These are phyloP conservation scores for Dorcoceras hygrometricum DNA, from an alignment of 257 asterid genomes.

Conservation along the genomic window DNA sequence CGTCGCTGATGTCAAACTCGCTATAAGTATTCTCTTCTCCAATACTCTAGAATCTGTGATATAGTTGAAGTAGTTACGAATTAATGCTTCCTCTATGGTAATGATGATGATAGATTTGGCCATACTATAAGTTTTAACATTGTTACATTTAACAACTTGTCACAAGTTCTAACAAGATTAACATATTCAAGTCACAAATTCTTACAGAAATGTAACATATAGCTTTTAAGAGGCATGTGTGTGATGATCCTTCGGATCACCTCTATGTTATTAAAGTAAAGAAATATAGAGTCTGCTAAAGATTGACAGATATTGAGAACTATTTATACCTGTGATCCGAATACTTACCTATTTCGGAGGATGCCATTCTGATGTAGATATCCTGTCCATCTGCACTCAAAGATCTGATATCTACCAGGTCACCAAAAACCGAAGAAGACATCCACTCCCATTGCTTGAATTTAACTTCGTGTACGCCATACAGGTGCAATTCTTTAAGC, in stretches of 20 bases:
- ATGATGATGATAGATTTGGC: neutral
- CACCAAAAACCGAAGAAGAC: slow-evolving; percentile 25
- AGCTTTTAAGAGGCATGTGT: too few species aligned
- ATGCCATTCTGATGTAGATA: neutral
- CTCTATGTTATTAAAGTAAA: too few species aligned
- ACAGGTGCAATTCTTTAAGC: slow-evolving; percentile 23
- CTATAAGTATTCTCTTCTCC: slow-evolving; percentile 14
- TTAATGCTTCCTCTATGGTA: slow-evolving; percentile 7
- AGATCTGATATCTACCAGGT: neutral
- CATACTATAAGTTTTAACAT: too few species aligned
- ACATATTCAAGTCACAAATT: too few species aligned
- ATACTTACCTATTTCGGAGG: neutral
- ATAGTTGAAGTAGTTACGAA: slow-evolving; percentile 13
- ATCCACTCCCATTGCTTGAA: slow-evolving; percentile 18
- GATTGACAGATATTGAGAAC: neutral
- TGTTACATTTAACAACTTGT: neutral
- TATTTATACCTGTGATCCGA: neutral
- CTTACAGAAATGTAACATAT: too few species aligned
- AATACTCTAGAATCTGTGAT: slow-evolving; percentile 9
- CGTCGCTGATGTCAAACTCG: slow-evolving; percentile 2
- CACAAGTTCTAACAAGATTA: neutral
- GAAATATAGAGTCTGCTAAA: neutral
- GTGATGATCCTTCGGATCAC: too few species aligned
- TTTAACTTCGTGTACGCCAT: slow-evolving; percentile 19
- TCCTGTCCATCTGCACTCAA: neutral